These are phyloP conservation scores for Pyronema domesticum DNA, from an alignment of 495 filamentous ascomycete species.

Conservation along the genomic window DNA sequence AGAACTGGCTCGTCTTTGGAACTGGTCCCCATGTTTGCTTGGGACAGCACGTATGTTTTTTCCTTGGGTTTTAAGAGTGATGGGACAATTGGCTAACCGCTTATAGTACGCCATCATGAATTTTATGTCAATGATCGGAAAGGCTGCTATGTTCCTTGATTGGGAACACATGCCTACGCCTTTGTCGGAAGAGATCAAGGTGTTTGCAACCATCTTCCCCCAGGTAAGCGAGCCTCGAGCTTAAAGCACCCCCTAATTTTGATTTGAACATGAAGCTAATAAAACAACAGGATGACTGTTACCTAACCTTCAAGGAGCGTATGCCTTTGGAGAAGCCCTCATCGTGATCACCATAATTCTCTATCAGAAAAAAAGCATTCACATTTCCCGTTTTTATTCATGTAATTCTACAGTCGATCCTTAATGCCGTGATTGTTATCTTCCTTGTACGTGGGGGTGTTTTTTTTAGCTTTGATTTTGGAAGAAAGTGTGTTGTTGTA, in stretches of 20 bases:
- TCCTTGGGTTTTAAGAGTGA: not conserved
- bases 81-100: not conserved
- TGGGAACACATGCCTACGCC: conserved; percentile 78
- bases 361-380: not conserved
- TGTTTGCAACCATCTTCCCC: conserved; percentile 96
- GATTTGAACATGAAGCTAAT: conserved; percentile 1
- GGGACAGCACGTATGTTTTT: conserved; percentile 44
- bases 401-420: conserved; percentile 3
- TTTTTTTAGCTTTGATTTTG: not conserved
- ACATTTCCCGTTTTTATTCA: not conserved
- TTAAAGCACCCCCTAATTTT: not conserved
- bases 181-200: conserved; percentile 81
- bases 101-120: conserved; percentile 63
- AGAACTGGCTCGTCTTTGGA: conserved; percentile 96
- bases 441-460: not conserved
- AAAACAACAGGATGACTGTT: conserved; percentile 20
- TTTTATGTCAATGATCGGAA: conserved; percentile 79
- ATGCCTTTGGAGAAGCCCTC: conserved; percentile 3
- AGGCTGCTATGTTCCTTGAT: conserved; percentile 76
- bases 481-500: not conserved
- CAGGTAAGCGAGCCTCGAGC: conserved; percentile 52
- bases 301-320: conserved; percentile 23
- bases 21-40: conserved; percentile 94
- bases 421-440: not conserved
- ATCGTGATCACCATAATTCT: not conserved